phyloP scores from a whole-genome alignment of 148 eudicot genomes.

The Fallopia convolvulus region DNA sequence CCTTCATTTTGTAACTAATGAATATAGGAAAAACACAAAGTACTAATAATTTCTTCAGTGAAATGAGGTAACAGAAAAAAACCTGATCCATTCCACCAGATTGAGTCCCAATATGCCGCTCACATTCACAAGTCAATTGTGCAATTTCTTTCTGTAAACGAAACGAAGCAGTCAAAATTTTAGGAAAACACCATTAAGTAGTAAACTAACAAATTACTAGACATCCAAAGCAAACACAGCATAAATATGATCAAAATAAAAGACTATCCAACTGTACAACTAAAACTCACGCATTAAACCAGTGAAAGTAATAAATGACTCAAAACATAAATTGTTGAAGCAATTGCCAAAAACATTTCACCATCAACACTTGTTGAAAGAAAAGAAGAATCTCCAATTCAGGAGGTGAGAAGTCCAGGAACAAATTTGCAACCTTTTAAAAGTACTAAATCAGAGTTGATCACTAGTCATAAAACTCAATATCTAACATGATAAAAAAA shows the following conservation, averaged over 20 bases:
- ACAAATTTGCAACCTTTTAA: background rate
- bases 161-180: background rate
- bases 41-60: background rate
- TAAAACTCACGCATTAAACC: background rate
- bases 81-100: conserved; percentile 99
- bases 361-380: background rate
- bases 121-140: conserved; percentile 92
- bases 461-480: background rate
- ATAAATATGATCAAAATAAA: background rate
- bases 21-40: background rate
- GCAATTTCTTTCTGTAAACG: conserved; percentile 83
- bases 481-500: background rate
- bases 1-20: background rate
- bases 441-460: background rate
- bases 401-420: background rate
- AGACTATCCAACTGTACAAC: background rate
- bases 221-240: background rate
- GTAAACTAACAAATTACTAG: background rate
- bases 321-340: background rate
- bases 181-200: background rate
- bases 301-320: background rate
- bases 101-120: conserved; percentile 90
- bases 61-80: background rate
- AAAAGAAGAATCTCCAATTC: background rate
- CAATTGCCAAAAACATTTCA: background rate